Conservation (phyloP, 176 grass and related monocot genomes). For the Oryza glumipatula region DNA sequence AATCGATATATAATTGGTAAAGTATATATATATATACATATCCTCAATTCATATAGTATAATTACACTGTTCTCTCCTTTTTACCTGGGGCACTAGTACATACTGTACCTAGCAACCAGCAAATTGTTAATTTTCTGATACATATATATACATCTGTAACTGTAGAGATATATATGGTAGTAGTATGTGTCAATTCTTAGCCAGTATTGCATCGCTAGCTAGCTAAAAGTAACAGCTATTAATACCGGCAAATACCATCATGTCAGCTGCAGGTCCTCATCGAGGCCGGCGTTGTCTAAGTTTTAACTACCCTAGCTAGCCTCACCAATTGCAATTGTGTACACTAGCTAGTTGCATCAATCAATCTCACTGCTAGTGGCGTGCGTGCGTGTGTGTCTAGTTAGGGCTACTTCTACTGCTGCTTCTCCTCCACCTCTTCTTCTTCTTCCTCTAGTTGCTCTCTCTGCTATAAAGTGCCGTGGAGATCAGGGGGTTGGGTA, state of each 20-base stretch:
- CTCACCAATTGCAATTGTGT: too few species aligned
- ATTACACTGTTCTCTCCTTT: slow-evolving; percentile 23
- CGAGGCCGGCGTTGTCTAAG: slow-evolving; percentile 35
- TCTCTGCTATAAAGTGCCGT: slow-evolving; percentile 48
- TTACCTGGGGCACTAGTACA: slow-evolving; percentile 4
- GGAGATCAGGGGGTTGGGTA: background rate
- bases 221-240: slow-evolving; percentile 53
- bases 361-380: slow-evolving; percentile 47
- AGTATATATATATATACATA: background rate
- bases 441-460: background rate
- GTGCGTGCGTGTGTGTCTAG: slow-evolving; percentile 54
- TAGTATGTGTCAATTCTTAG: background rate
- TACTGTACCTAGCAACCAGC: background rate
- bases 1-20: background rate
- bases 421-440: slow-evolving; percentile 28
- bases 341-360: slow-evolving; percentile 37
- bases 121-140: background rate
- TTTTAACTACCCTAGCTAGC: slow-evolving; percentile 35
- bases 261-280: slow-evolving; percentile 27
- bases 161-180: background rate
- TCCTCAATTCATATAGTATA: background rate
- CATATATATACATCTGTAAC: too few species aligned
- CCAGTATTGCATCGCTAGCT: background rate
- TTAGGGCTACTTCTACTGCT: slow-evolving; percentile 39
- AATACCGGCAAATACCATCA: slow-evolving; percentile 28